Base-by-base conservation (phyloP, 2,329 filamentous ascomycete species). In the Cladosporium oxysporum region DNA sequence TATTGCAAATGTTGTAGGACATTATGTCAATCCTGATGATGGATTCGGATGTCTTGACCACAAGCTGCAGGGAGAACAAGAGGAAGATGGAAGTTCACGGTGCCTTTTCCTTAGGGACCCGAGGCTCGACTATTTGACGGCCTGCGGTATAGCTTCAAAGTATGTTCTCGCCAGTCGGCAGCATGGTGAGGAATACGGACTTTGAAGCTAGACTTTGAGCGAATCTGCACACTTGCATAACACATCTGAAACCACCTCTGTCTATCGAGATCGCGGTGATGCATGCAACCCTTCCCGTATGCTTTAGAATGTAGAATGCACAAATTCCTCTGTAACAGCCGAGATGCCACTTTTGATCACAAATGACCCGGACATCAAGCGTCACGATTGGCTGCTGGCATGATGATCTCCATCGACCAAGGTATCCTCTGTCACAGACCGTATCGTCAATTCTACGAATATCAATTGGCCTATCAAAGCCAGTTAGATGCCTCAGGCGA, bases 101-200 rank as follows among this genome's bases (percentile, higher is more conserved):
- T 21, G 41, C 10, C 5, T 11, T 44, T 18, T 11, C 7, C 7
- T 21, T 16, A 3, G 35, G 12, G 12, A 6, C 14, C 3, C 18
- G 3, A 6, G 6, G 18, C 18, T 41, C 14, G 37, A 41, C 12
- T 44, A 21, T 41, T 7, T 41, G 37, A n/a, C n/a, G 37, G 6
- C 16, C 7, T 41, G 16, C 5, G 41, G 41, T 44, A n/a, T 21
- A 47, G n/a, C 41, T 47, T 47, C 41, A 47, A 47, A 21, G n/a
- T 23, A 4, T 0, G 41, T 21, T 8, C 6, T n/a, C 6, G 7
- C 3, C 3, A 12, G 1, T 1, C 1, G 4, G 41, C n/a, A 4
- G n/a, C n/a, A 11, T 3, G 41, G n/a, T 10, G 7, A 12, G 3
- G 11, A 21, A 2, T 23, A 4, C n/a, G n/a, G n/a, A 47, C 41